Base-by-base conservation (phyloP, 306 rosid species). In the Fagus crenata region DNA sequence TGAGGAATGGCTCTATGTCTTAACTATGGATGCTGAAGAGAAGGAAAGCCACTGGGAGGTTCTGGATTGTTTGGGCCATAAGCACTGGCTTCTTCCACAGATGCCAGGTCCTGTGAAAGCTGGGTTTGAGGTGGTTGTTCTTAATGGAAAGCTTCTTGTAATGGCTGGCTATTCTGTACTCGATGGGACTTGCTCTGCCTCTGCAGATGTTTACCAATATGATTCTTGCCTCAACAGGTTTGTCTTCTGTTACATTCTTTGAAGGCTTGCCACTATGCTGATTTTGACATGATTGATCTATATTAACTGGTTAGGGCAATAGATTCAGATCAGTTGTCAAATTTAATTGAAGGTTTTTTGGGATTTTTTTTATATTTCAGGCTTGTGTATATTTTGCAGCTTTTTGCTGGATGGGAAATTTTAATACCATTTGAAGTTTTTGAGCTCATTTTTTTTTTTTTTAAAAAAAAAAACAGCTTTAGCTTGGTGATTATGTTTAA, bases 31-130 rank as follows among this genome's bases (percentile, higher is more conserved):
- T 82, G 67, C 81, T 43, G 83, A 82, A 74, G 89, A 86, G 81
- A 89, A 89, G 77, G 91, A 83, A 81, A 87, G 90, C 91, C 91
- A 79, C 51, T 95, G 99, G 99, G 97, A 95, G 87, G 97, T 92
- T 74, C 77, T 95, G 77, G 97, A 95, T 89, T 86, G 89, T 79
- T 72, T 79, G 4, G 97, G 95, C 51, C 81, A 81, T 18, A 85
- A 85, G 59, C 85, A 85, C 51, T 85, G 76, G 18, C 68, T 83
- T 75, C 97, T 89, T 80, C 96, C 97, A 39, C 84, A 68, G 6
- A 88, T 93, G 97, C 93, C 98, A 46, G 96, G 96, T 85, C 86
- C 85, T 5, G 15, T 17, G 59, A 87, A 82, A 84, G 82, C 81
- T 63, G 89, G 87, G 55, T 91, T 91, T 37, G 95, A 89, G 69